These are phyloP conservation scores for Butyriboletus appendiculatus DNA, from an alignment of 1,284 basidiomycete genomes.

Conservation along the genomic window DNA sequence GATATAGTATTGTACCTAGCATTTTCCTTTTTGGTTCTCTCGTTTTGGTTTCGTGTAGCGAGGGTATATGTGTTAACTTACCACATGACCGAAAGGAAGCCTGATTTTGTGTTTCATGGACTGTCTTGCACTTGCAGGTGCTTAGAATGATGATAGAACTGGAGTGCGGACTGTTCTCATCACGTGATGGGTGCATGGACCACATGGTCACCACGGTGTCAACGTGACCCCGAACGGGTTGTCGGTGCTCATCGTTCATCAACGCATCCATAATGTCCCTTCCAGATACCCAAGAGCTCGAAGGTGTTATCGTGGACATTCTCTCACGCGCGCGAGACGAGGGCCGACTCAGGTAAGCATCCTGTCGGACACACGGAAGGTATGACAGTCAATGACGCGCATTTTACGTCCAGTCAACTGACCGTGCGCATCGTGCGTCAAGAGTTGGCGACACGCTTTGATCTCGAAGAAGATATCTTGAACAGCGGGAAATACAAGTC, in stretches of 20 bases:
- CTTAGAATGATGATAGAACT: not conserved
- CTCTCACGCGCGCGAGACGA: constrained; percentile 30
- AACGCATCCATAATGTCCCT: constrained; percentile 6
- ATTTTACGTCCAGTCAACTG: constrained; percentile 38
- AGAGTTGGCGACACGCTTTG: constrained; percentile 44
- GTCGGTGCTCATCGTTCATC: not conserved
- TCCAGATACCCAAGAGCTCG: constrained; percentile 22
- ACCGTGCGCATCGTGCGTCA: constrained; percentile 51
- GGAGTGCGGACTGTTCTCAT: too few relatives aligned
- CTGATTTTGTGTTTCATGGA: not conserved
- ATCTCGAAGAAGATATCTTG: constrained; percentile 43
- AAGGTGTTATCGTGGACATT: constrained; percentile 25
- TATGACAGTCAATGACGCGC: not conserved
- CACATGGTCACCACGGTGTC: not conserved
- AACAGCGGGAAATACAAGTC: constrained; percentile 44
- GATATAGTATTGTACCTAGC: not conserved
- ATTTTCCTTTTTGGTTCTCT: not conserved
- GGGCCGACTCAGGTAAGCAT: constrained; percentile 28
- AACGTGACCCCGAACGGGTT: not conserved
- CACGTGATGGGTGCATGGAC: constrained; percentile 9
- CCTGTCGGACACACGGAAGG: not conserved
- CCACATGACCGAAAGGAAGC: not conserved
- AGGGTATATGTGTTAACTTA: not conserved
- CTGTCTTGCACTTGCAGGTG: not conserved
- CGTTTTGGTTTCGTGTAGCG: not conserved